phyloP scores from a whole-genome alignment of 1,284 basidiomycete species.

The Marasmius sp. region DNA sequence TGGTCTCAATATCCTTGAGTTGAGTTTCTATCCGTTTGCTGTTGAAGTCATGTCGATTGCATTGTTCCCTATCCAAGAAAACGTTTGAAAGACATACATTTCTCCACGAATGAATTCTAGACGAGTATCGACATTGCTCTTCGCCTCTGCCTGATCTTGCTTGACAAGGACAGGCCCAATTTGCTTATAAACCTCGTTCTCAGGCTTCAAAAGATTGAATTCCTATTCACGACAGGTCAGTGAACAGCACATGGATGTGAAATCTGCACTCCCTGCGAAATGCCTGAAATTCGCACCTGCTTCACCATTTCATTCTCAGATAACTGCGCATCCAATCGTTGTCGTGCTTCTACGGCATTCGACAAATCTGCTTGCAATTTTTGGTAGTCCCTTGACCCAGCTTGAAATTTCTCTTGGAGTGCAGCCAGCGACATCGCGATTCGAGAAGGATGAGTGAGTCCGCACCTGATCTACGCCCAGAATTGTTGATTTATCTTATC shows the following conservation, averaged over 20 bases:
- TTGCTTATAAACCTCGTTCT: slow-evolving; percentile 89
- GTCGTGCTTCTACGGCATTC: slow-evolving; percentile 73
- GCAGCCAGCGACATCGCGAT: slow-evolving; percentile 42
- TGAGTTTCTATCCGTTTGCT: slow-evolving; percentile 83
- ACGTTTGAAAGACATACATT: slow-evolving; percentile 62
- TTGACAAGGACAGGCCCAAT: slow-evolving; percentile 90
- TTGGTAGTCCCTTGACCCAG: slow-evolving; percentile 72
- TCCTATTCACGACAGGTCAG: slow-evolving; percentile 53
- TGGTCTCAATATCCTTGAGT: slow-evolving; percentile 73
- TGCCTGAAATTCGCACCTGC: slow-evolving; percentile 56
- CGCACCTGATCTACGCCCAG: not conserved
- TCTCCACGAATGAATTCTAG: slow-evolving; percentile 89
- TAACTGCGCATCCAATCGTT: slow-evolving; percentile 84
- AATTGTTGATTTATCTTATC: not conserved
- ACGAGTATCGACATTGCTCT: slow-evolving; percentile 87
- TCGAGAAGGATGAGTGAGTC: not conserved
- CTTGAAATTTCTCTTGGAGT: slow-evolving; percentile 51
- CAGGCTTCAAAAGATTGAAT: slow-evolving; percentile 72
- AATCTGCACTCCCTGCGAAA: not conserved
- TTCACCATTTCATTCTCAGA: slow-evolving; percentile 92
- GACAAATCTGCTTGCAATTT: slow-evolving; percentile 77
- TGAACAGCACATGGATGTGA: not conserved
- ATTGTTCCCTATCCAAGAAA: not conserved
- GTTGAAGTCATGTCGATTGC: slow-evolving; percentile 10
- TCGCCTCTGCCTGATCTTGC: slow-evolving; percentile 89